Percentiles rank a stretch among this genome's conserved stretches.
Conservation (phyloP, 139 green algal genomes). For the Zygnema circumcarinatum region DNA sequence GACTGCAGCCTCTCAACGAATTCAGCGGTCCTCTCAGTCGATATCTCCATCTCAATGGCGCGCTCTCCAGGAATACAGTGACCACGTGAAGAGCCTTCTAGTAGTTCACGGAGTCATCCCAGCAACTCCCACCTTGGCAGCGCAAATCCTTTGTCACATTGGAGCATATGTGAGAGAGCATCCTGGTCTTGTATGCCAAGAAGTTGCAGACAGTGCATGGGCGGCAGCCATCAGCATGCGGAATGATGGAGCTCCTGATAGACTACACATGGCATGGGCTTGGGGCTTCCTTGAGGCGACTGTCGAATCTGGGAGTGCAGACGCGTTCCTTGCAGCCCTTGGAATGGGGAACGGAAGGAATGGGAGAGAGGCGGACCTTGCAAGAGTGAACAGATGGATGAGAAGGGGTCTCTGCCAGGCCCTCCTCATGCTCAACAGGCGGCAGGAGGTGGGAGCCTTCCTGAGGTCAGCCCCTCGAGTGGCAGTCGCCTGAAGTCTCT, state of each 20-base stretch:
- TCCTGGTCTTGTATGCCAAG: constrained; percentile 14
- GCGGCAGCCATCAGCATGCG: constrained; percentile 45
- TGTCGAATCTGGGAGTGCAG: constrained; percentile 21
- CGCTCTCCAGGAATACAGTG: constrained; percentile 10
- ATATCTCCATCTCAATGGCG: constrained; percentile 47
- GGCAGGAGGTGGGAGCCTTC: constrained; percentile 48
- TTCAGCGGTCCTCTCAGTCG: neutral
- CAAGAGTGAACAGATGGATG: constrained; percentile 47
- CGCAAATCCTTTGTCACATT: neutral
- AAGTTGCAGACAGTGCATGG: constrained; percentile 43
- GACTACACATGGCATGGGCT: constrained; percentile 48
- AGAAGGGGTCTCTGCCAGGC: constrained; percentile 40
- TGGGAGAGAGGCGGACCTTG: neutral
- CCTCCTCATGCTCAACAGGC: constrained; percentile 40
- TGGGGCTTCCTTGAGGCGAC: constrained; percentile 32
- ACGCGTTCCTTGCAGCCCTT: constrained; percentile 36
- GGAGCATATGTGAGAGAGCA: constrained; percentile 37
- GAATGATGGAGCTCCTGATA: neutral
- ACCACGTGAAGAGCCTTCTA: constrained; percentile 26
- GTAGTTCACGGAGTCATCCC: constrained; percentile 9
- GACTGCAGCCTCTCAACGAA: constrained; percentile 15
- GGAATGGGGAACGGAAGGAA: neutral
- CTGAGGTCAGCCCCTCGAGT: constrained; percentile 21
- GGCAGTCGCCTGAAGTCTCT: too few relatives aligned
- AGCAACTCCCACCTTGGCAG: neutral